Percentiles rank a stretch among this genome's conserved stretches.
Conservation (phyloP, 768 basidiomycete species). For the Sistotremastrum niveocremeum region DNA sequence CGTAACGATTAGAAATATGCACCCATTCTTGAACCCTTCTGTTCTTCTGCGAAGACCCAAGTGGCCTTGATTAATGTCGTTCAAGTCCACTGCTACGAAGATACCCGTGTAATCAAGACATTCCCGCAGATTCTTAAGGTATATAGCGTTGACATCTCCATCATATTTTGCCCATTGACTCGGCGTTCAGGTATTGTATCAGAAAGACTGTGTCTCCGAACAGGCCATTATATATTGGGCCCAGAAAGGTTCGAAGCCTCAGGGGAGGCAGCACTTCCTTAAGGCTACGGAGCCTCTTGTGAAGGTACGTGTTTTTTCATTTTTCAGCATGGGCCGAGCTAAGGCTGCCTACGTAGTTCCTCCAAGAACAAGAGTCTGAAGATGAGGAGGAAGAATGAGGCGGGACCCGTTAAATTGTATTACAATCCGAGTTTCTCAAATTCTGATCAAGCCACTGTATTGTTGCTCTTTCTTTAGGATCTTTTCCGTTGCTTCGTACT, state of each 20-base stretch:
- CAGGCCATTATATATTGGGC: conserved; percentile 98
- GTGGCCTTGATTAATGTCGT: conserved; percentile 91
- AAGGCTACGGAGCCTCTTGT: conserved; percentile 80
- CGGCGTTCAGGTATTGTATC: conserved; percentile 66
- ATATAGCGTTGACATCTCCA: conserved; percentile 2
- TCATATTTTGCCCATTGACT: neutral
- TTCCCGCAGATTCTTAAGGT: conserved; percentile 94
- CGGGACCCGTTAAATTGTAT: neutral
- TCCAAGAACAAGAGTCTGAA: conserved; percentile 73
- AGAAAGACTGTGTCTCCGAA: conserved; percentile 89
- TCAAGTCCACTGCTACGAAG: conserved; percentile 93
- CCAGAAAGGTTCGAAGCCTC: conserved; percentile 91
- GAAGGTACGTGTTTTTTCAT: conserved; percentile 39
- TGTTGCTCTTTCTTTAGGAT: too few relatives aligned
- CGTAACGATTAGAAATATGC: conserved; percentile 50
- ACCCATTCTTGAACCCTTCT: conserved; percentile 83
- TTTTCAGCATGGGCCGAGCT: neutral
- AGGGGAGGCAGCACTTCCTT: conserved; percentile 91
- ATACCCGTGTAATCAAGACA: conserved; percentile 86
- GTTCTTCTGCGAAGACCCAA: conserved; percentile 75
- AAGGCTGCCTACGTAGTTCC: conserved; percentile 38
- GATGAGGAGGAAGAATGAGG: conserved; percentile 54
- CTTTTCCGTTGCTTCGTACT: too few relatives aligned
- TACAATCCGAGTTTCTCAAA: neutral
- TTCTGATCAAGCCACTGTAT: too few relatives aligned